phyloP scores from a whole-genome alignment of 2,329 filamentous ascomycete species.

The Apiospora marii region DNA sequence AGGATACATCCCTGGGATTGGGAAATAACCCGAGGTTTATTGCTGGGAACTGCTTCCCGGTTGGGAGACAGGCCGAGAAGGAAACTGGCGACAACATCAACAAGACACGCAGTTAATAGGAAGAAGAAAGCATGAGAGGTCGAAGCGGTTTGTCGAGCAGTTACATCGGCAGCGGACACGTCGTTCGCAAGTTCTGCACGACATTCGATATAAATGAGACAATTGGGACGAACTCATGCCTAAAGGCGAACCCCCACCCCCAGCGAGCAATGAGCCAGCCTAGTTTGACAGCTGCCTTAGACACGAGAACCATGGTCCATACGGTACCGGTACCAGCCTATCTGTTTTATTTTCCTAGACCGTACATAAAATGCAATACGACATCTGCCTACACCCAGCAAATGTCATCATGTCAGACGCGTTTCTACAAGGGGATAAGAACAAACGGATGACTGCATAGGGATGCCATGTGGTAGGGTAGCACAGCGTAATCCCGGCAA shows the following conservation, averaged over 20 bases:
- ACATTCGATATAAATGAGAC: slow-evolving; percentile 8
- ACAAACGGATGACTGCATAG: slow-evolving; percentile 1
- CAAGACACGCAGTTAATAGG: neutral
- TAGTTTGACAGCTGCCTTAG: neutral
- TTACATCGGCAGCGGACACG: slow-evolving; percentile 4
- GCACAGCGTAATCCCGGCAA: neutral
- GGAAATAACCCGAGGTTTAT: neutral
- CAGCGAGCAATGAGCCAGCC: neutral
- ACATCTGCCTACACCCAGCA: neutral
- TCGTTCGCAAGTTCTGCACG: neutral
- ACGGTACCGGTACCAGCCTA: slow-evolving; percentile 4
- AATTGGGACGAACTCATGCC: no score
- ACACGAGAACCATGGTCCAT: slow-evolving; percentile 9
- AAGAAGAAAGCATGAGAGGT: neutral
- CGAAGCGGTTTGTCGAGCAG: neutral
- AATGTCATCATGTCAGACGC: neutral
- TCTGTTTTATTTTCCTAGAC: neutral
- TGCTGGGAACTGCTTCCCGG: neutral
- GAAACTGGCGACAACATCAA: neutral
- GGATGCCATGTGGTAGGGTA: slow-evolving; percentile 1
- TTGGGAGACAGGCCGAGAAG: neutral
- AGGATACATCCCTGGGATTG: neutral
- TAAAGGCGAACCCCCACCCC: neutral
- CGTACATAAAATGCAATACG: neutral
- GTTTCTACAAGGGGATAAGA: neutral